Conservation (phyloP, 2,329 filamentous ascomycete genomes). For the Calonectria hongkongensis region DNA sequence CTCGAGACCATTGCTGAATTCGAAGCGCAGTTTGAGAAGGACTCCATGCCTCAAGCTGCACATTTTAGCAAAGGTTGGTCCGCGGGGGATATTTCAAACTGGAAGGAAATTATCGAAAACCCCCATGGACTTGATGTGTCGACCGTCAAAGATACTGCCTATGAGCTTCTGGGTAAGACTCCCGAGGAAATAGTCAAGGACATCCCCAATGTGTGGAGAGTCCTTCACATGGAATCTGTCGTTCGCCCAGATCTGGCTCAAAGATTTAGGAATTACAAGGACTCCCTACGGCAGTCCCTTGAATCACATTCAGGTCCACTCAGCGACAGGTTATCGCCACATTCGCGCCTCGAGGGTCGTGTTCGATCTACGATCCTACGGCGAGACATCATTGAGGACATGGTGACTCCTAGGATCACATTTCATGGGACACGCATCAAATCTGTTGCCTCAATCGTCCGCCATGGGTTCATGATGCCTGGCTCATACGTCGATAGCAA, state of each 20-base stretch:
- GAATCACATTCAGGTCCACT: constrained; percentile 25
- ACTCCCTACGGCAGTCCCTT: constrained; percentile 53
- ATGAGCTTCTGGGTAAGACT: constrained; percentile 36
- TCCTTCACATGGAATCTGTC: constrained; percentile 64
- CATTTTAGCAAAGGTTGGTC: constrained; percentile 38
- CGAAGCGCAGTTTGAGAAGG: constrained; percentile 24
- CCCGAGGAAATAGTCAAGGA: constrained; percentile 32
- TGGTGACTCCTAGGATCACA: constrained; percentile 60
- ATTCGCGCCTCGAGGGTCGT: constrained; percentile 39
- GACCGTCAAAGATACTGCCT: constrained; percentile 46
- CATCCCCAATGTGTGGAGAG: constrained; percentile 48
- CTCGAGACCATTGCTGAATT: constrained; percentile 43
- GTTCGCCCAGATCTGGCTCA: constrained; percentile 58
- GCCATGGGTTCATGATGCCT: constrained; percentile 65
- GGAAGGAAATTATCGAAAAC: constrained; percentile 44
- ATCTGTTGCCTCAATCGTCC: constrained; percentile 64
- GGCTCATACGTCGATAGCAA: constrained; percentile 48
- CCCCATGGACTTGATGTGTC: constrained; percentile 45
- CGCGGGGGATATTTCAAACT: constrained; percentile 38
- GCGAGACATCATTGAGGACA: constrained; percentile 60
- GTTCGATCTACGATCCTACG: constrained; percentile 29
- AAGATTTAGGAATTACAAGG: constrained; percentile 56
- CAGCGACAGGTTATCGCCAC: constrained; percentile 38
- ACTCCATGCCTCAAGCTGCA: neutral
- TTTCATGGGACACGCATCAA: constrained; percentile 64